Evolutionary conservation across 257 asterid genomes (phyloP).

Genomic region (Solanum bulbocastanum): DNA sequence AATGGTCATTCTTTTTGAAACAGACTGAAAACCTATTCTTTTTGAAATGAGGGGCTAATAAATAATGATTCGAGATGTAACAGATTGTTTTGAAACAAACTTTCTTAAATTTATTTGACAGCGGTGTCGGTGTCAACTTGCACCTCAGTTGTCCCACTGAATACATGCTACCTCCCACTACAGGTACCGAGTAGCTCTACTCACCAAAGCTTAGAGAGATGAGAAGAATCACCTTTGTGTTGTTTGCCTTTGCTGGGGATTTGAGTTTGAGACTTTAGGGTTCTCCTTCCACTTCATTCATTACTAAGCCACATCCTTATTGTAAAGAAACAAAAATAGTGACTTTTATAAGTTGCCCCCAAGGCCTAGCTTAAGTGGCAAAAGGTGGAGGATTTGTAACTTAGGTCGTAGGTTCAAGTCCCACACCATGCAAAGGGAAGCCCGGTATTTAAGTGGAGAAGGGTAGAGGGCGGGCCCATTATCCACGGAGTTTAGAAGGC

Average conservation of each 20-base stretch:
- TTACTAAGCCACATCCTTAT: not conserved
- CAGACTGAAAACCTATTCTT: not conserved
- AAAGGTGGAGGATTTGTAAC: not conserved
- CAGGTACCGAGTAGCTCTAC: not conserved
- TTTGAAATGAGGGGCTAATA: not conserved
- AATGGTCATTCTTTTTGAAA: not conserved
- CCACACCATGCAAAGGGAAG: not conserved
- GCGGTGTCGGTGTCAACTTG: not conserved
- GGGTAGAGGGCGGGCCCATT: not conserved
- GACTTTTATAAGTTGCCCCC: not conserved
- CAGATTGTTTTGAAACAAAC: not conserved
- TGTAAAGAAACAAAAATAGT: not conserved
- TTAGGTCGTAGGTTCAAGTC: not conserved
- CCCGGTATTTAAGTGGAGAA: not conserved
- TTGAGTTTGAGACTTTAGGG: not conserved
- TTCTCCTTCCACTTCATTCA: not conserved
- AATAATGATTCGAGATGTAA: not conserved
- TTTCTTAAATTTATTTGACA: not conserved
- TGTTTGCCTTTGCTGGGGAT: not conserved
- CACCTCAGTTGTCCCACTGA: not conserved
- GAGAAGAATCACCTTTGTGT: not conserved
- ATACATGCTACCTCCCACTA: not conserved
- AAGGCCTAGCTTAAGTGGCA: not conserved
- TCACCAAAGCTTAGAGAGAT: not conserved
- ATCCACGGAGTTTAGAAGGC: not conserved